These are phyloP conservation scores for Candida tetrigidarum DNA, from an alignment of 1,139 yeast species.

Conservation along the genomic window DNA sequence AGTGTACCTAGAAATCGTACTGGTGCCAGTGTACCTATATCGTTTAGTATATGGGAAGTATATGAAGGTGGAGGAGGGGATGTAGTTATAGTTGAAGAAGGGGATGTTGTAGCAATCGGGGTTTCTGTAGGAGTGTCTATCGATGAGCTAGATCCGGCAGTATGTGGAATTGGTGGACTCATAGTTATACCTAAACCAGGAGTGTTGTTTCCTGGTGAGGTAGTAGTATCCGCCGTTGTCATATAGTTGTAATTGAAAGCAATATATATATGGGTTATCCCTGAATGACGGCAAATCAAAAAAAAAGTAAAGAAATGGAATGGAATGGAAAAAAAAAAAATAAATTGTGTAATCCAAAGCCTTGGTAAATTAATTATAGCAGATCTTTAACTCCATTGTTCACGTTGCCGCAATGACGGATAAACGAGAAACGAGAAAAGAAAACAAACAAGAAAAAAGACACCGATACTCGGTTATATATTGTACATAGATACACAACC, in stretches of 20 bases:
- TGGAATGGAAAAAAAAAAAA: not conserved
- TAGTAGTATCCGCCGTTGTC: not conserved
- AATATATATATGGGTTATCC: too few species aligned
- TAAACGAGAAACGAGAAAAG: too few species aligned
- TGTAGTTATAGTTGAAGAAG: not conserved
- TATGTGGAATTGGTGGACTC: not conserved
- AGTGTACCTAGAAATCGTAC: conserved; percentile 25
- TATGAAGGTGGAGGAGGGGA: conserved; percentile 21
- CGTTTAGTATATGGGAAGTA: conserved; percentile 20
- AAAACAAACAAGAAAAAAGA: too few species aligned
- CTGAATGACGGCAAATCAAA: too few species aligned
- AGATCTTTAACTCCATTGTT: too few species aligned
- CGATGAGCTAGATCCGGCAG: conserved; percentile 2
- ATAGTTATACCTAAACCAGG: not conserved
- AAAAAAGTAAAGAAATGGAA: not conserved
- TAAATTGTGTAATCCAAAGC: not conserved
- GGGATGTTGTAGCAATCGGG: conserved; percentile 4
- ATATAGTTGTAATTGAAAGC: not conserved
- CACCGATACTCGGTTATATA: too few species aligned
- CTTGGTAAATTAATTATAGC: not conserved
- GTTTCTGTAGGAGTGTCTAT: not conserved
- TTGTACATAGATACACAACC: too few species aligned
- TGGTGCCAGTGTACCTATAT: conserved; percentile 24
- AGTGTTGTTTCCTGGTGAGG: not conserved
- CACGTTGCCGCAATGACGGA: too few species aligned